Evolutionary conservation across 176 grass and related monocot species (phyloP), one percentile per base, ranked within the genome.

Genomic region (Oryza glumipatula): DNA sequence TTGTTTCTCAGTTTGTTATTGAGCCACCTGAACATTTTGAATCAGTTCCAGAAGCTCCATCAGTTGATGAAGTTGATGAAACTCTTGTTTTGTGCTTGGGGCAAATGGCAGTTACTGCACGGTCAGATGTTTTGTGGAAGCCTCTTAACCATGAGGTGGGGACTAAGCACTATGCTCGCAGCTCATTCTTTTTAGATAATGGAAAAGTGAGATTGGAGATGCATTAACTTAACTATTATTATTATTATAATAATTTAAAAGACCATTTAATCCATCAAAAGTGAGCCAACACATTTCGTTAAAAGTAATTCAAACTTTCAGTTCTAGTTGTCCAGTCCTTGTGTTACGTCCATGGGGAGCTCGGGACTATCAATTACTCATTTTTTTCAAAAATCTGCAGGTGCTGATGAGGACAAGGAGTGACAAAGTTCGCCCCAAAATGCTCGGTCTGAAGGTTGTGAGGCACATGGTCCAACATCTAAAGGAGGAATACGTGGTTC

Each of bases 101-200:
- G 45, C 96, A 98, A 88, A 98, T 98, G 96, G 91, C 93, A 65
- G 80, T 95, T n/a, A 95, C 91, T 73, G 91, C 91, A 13, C 85
- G 74, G 21, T 94, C 96, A 12, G 93, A 98, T 87, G 91, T 94
- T 89, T 81, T 98, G 75, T 95, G 91, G 93, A 98, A 98, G 66
- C 93, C 93, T 83, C 91, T 98, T 69, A 98, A 94, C 77, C 93
- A 98, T 82, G 96, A 98, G 89, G 96, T 98, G 28, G n/a, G 90
- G 71, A 63, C 72, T 3, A 77, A 71, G 68, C 66, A 56, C n/a
- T 77, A 48, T 75, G 67, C 23, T 35, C 44, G 16, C 75, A 15
- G 11, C 74, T 82, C 15, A 45, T 73, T 58, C 2, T 58, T 58
- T 52, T 58, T 21, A 21, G 1, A n/a, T 21, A 58, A n/a, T 58